Percentiles rank a stretch among this genome's conserved stretches.
phyloP scores from a whole-genome alignment of 2,329 filamentous ascomycete genomes.

The Coniochaeta prunicola region DNA sequence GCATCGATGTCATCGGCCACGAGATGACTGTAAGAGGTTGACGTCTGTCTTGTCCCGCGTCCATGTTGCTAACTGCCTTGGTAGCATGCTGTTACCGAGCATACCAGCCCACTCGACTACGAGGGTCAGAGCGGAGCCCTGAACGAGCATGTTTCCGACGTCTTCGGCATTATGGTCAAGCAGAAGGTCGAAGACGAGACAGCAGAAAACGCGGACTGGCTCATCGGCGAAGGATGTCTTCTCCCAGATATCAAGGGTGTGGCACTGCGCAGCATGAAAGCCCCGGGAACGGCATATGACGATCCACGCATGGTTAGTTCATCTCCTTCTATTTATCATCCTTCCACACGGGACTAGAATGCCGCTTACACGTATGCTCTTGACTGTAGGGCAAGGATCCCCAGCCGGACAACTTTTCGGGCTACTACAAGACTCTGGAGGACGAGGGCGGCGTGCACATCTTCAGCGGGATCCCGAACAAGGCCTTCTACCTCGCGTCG shows the following conservation, averaged over 20 bases:
- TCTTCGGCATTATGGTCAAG: slow-evolving; percentile 51
- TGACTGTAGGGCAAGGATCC: slow-evolving; percentile 40
- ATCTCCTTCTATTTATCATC: not conserved
- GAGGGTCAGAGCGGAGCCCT: slow-evolving; percentile 44
- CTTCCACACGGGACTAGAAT: not conserved
- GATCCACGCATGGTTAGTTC: slow-evolving; percentile 39
- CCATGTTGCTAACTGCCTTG: slow-evolving; percentile 1
- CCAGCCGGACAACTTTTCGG: slow-evolving; percentile 39
- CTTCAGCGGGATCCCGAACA: slow-evolving; percentile 51
- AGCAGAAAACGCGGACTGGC: slow-evolving; percentile 42
- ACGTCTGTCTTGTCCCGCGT: not conserved
- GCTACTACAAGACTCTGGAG: slow-evolving; percentile 20
- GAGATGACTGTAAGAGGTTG: slow-evolving; percentile 34
- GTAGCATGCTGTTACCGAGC: slow-evolving; percentile 44
- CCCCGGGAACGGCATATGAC: slow-evolving; percentile 43
- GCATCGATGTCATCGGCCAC: slow-evolving; percentile 49
- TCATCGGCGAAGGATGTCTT: slow-evolving; percentile 46
- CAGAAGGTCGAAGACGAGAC: slow-evolving; percentile 40
- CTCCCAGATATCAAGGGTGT: slow-evolving; percentile 41
- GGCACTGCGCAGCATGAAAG: slow-evolving; percentile 47
- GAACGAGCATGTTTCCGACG: slow-evolving; percentile 50
- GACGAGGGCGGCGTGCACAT: slow-evolving; percentile 49
- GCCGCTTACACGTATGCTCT: slow-evolving; percentile 1
- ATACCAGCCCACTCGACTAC: slow-evolving; percentile 43
- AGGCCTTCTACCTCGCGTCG: slow-evolving; percentile 44